Base-by-base conservation (phyloP, 2,329 filamentous ascomycete species). In the Talaromyces albobiverticillius region DNA sequence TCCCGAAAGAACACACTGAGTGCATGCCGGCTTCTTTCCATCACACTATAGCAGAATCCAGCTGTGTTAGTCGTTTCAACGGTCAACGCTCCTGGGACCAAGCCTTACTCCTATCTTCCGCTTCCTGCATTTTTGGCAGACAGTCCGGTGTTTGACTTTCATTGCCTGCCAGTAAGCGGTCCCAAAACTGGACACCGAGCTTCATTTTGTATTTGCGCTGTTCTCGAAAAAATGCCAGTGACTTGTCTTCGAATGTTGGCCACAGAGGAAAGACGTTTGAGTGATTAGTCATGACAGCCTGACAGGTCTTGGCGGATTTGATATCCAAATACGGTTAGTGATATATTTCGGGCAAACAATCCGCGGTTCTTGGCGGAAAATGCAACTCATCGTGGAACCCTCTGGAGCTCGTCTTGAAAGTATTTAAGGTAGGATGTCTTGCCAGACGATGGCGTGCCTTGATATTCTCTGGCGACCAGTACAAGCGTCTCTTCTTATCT, bases 21-120 rank as follows among this genome's bases (percentile, higher is more conserved):
- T 59, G 48, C 65, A 67, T 23, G 25, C 56, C 3, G 65, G 65
- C 11, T 42, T 57, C 22, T 65, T 65, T 40, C 64, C 64, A 56
- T 65, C 64, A 42, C 63, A 64, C 59, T 65, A 20, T 14, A 54
- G 23, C 43, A 10, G 5, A 8, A 6, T n/a, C 22, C 5, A 42
- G 26, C 8, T 11, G 16, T n/a, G 1, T 43, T 1, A 40, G 32
- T 23, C 10, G 10, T 29, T 32, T 14, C n/a, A 38, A 14, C 9
- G 10, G 18, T 6, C n/a, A 16, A 32, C 1, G 16, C 4, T 10
- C 6, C 13, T 14, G 5, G 10, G 5, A 29, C 13, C 31, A 10
- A 47, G 14, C 26, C 54, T n/a, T 55, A 62, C 60, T n/a, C 60
- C 59, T 16, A 62, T n/a, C 46, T 61, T 62, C 26, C 59, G 54